phyloP scores from a whole-genome alignment of 768 basidiomycete species.

The Leucogyrophana mollusca region DNA sequence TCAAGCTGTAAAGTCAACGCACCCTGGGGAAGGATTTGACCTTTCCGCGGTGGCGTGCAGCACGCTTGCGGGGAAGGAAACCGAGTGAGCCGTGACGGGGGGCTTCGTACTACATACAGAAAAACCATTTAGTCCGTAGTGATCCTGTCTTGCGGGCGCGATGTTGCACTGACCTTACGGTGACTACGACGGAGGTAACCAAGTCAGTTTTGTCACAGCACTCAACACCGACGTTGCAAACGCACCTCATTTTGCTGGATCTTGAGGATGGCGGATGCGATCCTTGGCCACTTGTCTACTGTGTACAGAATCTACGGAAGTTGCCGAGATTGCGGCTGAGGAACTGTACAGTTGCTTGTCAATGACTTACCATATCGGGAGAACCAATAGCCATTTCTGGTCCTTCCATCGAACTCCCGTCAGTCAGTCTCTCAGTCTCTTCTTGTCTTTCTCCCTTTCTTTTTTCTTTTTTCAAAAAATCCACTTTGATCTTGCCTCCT shows the following conservation, averaged over 20 bases:
- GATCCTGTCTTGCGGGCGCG: conserved; percentile 18
- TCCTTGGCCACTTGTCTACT: background rate
- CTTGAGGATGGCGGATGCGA: conserved; percentile 15
- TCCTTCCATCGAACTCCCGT: too few relatives aligned
- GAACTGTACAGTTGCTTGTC: conserved; percentile 25
- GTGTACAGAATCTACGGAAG: conserved; percentile 13
- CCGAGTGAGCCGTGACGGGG: conserved; percentile 98
- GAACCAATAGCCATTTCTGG: too few relatives aligned
- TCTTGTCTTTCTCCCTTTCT: too few relatives aligned
- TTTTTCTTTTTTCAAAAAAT: conserved; percentile 9
- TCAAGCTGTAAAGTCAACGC: conserved; percentile 20
- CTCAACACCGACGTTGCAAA: background rate
- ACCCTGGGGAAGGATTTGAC: conserved; percentile 99
- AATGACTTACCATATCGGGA: too few relatives aligned
- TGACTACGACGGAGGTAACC: conserved; percentile 49
- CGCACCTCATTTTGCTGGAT: conserved; percentile 61
- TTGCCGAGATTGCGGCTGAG: conserved; percentile 30
- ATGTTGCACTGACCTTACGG: conserved; percentile 64
- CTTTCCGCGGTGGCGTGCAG: conserved; percentile 97
- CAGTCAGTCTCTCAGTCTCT: too few relatives aligned
- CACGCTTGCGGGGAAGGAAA: conserved; percentile 94
- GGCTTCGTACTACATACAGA: conserved; percentile 80
- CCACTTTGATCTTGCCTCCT: conserved; percentile 22
- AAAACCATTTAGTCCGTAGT: conserved; percentile 20
- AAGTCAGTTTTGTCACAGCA: conserved; percentile 13